Base-by-base conservation (phyloP, 805 yeast species). In the Metschnikowia cerradonensis region DNA sequence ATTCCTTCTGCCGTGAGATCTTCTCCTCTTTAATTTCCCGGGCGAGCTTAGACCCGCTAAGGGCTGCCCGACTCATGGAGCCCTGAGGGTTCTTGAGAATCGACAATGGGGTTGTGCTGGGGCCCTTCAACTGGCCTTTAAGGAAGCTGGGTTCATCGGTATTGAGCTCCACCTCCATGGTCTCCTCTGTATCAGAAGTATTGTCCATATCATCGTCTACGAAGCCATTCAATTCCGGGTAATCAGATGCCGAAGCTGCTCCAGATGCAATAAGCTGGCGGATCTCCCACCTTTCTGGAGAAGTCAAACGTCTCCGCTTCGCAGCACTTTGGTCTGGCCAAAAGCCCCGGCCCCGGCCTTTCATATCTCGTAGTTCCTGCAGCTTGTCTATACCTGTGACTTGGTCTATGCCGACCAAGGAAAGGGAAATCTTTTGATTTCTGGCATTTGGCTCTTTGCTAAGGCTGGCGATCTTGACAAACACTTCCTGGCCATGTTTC, bases 251-350 rank as follows among this genome's bases (percentile, higher is more conserved):
- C 4, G 82, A 73, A 0, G 82, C 80, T 0, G 81, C 91, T 2
- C 96, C 96, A 4, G 92, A 80, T 0, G 92, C 84, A 23, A 86
- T 87, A 41, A 91, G 69, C 62, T 91, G 97, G 33, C 87, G 75
- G 47, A 88, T 76, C 62, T 92, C 97, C 96, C 97, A 91, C 50
- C 90, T 68, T 66, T 91, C 98, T 0, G 95, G 95, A 0, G 95
- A 86, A 0, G 95, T 85, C 34, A 85, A 65, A 47, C 88, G 75
- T 53, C 75, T 33, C 47, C 50, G 37, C 43, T 59, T 61, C 55
- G 47, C 55, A 19, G 56, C 50, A 38, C 55, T 43, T 44, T 33
- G 47, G 35, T 51, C 45, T 10, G 40, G 46, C 41, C 19, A 45
- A 20, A 20, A 26, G 32, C 15, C 41, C 34, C 50, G 46, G 19